phyloP scores from a whole-genome alignment of 1,139 yeast genomes.

The Kluyveromyces sp. region DNA sequence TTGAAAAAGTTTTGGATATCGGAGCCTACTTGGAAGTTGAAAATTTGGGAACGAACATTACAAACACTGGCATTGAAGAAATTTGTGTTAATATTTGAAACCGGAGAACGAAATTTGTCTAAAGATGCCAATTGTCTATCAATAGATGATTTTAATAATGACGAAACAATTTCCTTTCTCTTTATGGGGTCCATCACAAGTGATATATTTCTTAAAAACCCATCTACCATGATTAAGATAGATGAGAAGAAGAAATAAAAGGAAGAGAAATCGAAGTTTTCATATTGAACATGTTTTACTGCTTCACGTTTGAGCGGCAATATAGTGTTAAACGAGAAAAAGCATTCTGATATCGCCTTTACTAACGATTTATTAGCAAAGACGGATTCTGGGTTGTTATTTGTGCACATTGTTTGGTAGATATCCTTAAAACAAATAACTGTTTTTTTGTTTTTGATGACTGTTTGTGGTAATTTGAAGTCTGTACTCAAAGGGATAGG shows the following conservation, averaged over 20 bases:
- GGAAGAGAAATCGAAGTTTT: slow-evolving; percentile 76
- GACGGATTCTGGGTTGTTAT: slow-evolving; percentile 43
- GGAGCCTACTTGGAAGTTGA: slow-evolving; percentile 27
- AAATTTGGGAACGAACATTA: slow-evolving; percentile 17
- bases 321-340: slow-evolving; percentile 66
- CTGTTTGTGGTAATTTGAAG: slow-evolving; percentile 38
- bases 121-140: slow-evolving; percentile 17
- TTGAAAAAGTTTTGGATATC: slow-evolving; percentile 27
- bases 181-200: slow-evolving; percentile 17
- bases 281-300: slow-evolving; percentile 84
- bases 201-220: slow-evolving; percentile 34
- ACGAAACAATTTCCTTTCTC: slow-evolving; percentile 13
- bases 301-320: slow-evolving; percentile 71
- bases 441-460: slow-evolving; percentile 72
- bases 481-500: slow-evolving; percentile 47
- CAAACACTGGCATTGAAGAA: slow-evolving; percentile 11
- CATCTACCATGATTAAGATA: slow-evolving; percentile 49
- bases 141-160: slow-evolving; percentile 15
- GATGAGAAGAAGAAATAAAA: slow-evolving; percentile 66
- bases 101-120: slow-evolving; percentile 14
- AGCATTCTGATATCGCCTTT: slow-evolving; percentile 50
- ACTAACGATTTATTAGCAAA: slow-evolving; percentile 35
- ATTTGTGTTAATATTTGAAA: neutral
- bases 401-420: slow-evolving; percentile 68
- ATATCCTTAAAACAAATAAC: slow-evolving; percentile 82